phyloP scores from a whole-genome alignment of 192 early-diverging fungal genomes.

The Chytriomyces confervae region DNA sequence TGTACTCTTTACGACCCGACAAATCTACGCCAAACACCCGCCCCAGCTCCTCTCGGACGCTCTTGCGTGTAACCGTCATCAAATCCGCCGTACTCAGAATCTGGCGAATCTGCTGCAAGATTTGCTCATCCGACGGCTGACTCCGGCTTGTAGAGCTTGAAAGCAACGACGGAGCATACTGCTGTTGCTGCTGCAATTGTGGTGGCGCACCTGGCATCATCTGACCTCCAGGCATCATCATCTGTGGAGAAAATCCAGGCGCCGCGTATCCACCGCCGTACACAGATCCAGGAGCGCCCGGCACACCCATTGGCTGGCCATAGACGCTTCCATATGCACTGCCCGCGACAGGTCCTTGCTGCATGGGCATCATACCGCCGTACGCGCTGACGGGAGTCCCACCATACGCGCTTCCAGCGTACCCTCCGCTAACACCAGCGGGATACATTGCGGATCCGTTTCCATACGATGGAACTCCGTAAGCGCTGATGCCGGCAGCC shows the following conservation, averaged over 20 bases:
- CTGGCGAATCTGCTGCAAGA: constrained; percentile 58
- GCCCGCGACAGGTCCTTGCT: neutral
- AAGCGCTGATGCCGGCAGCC: neutral
- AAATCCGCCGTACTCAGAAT: constrained; percentile 90
- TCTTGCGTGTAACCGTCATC: constrained; percentile 97
- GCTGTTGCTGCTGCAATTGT: neutral
- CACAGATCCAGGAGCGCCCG: constrained; percentile 32
- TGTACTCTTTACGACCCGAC: constrained; percentile 82
- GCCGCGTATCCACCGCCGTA: constrained; percentile 33
- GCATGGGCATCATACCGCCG: constrained; percentile 13
- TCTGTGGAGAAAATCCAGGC: constrained; percentile 21
- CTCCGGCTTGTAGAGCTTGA: constrained; percentile 31
- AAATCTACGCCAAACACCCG: constrained; percentile 83
- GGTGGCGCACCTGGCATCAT: neutral
- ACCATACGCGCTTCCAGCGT: constrained; percentile 11
- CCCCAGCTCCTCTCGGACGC: constrained; percentile 86
- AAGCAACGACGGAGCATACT: constrained; percentile 10
- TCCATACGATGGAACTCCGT: neutral
- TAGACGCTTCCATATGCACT: constrained; percentile 27
- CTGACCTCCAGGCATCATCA: neutral
- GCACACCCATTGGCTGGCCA: neutral
- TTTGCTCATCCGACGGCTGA: constrained; percentile 57
- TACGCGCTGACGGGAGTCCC: constrained; percentile 37
- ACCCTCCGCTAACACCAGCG: neutral
- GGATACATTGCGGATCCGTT: neutral